phyloP scores from a whole-genome alignment of 805 yeast species.

The Ogataea minuta region DNA sequence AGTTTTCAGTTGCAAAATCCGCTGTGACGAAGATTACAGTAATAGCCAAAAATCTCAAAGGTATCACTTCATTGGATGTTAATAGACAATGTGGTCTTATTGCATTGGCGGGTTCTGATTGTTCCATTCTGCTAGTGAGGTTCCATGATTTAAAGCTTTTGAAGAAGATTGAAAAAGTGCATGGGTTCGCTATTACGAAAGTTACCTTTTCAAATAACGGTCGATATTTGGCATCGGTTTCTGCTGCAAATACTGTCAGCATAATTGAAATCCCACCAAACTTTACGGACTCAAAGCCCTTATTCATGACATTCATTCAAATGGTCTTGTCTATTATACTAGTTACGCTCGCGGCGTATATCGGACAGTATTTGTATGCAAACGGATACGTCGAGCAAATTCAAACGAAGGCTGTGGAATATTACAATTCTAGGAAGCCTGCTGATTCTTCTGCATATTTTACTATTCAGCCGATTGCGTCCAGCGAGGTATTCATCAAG shows the following conservation, averaged over 20 bases:
- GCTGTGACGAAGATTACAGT: slow-evolving; percentile 41
- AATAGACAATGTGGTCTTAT: slow-evolving; percentile 38
- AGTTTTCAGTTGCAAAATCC: slow-evolving; percentile 42
- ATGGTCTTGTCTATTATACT: slow-evolving; percentile 26
- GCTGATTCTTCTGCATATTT: slow-evolving; percentile 36
- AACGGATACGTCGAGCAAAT: slow-evolving; percentile 29
- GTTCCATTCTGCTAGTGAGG: slow-evolving; percentile 58
- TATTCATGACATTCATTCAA: slow-evolving; percentile 28
- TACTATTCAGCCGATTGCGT: slow-evolving; percentile 32
- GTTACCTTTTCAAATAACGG: slow-evolving; percentile 71
- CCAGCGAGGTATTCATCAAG: slow-evolving; percentile 19
- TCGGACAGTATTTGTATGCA: slow-evolving; percentile 29
- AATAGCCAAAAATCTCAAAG: slow-evolving; percentile 48
- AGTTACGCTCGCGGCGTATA: slow-evolving; percentile 25
- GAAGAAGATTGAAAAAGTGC: slow-evolving; percentile 58
- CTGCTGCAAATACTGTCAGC: slow-evolving; percentile 73
- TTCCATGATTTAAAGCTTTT: slow-evolving; percentile 49
- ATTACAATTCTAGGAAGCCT: slow-evolving; percentile 26
- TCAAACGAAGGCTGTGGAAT: slow-evolving; percentile 20
- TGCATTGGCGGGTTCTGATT: slow-evolving; percentile 64
- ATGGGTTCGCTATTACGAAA: slow-evolving; percentile 74
- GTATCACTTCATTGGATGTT: slow-evolving; percentile 54
- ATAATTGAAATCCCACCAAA: slow-evolving; percentile 59
- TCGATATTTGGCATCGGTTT: slow-evolving; percentile 61
- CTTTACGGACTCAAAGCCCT: slow-evolving; percentile 41